These are phyloP conservation scores for Pichia gijzeniarum DNA, from an alignment of 805 yeast species.

Conservation along the genomic window DNA sequence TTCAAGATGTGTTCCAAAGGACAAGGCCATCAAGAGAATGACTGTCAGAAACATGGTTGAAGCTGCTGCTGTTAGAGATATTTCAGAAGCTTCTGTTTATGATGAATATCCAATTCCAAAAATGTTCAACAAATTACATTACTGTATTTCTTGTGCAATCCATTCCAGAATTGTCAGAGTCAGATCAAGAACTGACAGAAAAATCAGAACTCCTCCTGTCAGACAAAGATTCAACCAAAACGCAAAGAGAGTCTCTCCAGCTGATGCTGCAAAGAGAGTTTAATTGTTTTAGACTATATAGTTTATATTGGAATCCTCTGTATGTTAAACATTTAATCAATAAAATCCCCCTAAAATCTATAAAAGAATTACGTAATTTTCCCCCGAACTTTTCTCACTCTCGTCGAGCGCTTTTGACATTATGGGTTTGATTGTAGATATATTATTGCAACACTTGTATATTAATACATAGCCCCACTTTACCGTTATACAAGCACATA, in stretches of 20 bases:
- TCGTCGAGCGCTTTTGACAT: no score
- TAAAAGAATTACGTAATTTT: no score
- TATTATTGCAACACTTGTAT: not conserved
- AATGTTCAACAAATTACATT: slow-evolving; percentile 99
- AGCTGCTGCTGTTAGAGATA: slow-evolving; percentile 99
- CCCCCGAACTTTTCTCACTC: no score
- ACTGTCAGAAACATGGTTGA: slow-evolving; percentile 99
- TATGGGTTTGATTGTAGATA: not conserved
- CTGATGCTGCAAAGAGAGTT: slow-evolving; percentile 96
- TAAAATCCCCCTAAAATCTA: no score
- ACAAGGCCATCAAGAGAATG: slow-evolving; percentile 99
- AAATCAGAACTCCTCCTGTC: slow-evolving; percentile 97
- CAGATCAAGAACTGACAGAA: slow-evolving; percentile 98
- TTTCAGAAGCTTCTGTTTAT: slow-evolving; percentile 99
- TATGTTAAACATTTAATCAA: not conserved
- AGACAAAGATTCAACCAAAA: slow-evolving; percentile 93
- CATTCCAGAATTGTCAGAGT: slow-evolving; percentile 99
- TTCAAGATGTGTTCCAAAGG: slow-evolving; percentile 99
- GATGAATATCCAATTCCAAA: slow-evolving; percentile 99
- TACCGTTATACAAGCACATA: not conserved
- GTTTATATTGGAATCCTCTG: not conserved
- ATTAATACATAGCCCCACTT: no score
- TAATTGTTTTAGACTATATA: slow-evolving; percentile 20
- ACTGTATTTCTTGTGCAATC: slow-evolving; percentile 99
- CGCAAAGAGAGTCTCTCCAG: slow-evolving; percentile 94